Conservation (phyloP, 164 flowering plant genomes). For the Piper longum region DNA sequence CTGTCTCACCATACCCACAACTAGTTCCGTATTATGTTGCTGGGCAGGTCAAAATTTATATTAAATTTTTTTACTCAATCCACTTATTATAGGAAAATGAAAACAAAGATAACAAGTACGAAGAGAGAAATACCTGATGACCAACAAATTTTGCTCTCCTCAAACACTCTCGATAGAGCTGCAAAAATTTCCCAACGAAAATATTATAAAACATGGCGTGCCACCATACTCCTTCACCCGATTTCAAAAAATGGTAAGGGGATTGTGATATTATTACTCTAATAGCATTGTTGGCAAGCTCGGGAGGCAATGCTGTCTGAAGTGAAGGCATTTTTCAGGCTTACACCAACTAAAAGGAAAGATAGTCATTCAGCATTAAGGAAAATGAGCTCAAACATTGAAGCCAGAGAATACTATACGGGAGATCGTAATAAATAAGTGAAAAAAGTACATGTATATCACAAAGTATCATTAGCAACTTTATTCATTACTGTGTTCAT, state of each 20-base stretch:
- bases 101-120: neutral
- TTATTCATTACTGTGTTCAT: too few species aligned
- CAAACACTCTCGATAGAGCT: slow-evolving; percentile 89
- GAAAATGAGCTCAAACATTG: neutral
- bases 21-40: slow-evolving; percentile 75
- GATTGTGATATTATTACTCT: slow-evolving; percentile 26
- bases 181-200: neutral
- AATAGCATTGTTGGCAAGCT: slow-evolving; percentile 66
- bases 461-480: too few species aligned
- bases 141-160: slow-evolving; percentile 76
- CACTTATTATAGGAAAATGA: neutral
- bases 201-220: neutral
- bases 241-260: neutral
- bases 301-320: slow-evolving; percentile 83
- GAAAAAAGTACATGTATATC: too few species aligned
- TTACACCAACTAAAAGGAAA: neutral
- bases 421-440: too few species aligned
- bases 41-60: slow-evolving; percentile 13
- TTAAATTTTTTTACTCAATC: neutral
- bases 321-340: slow-evolving; percentile 58
- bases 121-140: slow-evolving; percentile 31
- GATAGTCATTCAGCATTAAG: neutral
- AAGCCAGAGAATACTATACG: too few species aligned
- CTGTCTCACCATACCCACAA: slow-evolving; percentile 78
- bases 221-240: neutral